Evolutionary conservation across 2,329 filamentous ascomycete genomes (phyloP), one percentile per base, ranked within the genome.

Genomic region (Ramularia endophylla): DNA sequence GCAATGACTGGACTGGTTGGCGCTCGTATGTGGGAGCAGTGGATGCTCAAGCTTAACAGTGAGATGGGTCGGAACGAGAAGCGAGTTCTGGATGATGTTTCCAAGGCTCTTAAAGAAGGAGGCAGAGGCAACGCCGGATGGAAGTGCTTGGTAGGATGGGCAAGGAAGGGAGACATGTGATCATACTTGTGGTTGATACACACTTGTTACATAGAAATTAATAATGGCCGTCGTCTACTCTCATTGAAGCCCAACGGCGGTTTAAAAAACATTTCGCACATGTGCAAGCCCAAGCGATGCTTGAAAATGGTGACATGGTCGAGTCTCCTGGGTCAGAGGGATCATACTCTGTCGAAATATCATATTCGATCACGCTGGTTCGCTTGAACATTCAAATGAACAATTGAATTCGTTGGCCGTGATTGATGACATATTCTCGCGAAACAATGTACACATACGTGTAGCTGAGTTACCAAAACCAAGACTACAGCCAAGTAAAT

Each of bases 11-110:
- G 89, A 15, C 68, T 97, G 29, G 79, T 90, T 1, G 92, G 87
- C 4, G 82, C 84, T 18, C 92, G 88, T 81, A 81, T 82, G 62
- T 98, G 89, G 90, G 92, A 98, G 74, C 85, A 87, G 62, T 98
- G 92, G 92, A 77, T 97, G 63, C 69, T 95, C 52, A 86, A 87
- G 58, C 76, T 90, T 56, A 85, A 92, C 68, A 77, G 83, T 67
- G 89, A 95, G 70, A 92, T 87, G 59, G 84, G 85, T 18, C 81
- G 87, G 59, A 70, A 72, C 25, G 69, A 72, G 43, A 63, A 66
- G 34, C 69, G 65, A 44, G 62, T 77, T 39, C 56, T 80, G 37
- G 73, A 77, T 44, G 75, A 74, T 18, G 69, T 80, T 13, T 71
- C 74, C 15, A 69, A 70, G 47, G 70, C 78, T 16, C 67, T 82